These are phyloP conservation scores for Hyaloscypha hepaticicola DNA, from an alignment of 495 filamentous ascomycete species.

Conservation along the genomic window DNA sequence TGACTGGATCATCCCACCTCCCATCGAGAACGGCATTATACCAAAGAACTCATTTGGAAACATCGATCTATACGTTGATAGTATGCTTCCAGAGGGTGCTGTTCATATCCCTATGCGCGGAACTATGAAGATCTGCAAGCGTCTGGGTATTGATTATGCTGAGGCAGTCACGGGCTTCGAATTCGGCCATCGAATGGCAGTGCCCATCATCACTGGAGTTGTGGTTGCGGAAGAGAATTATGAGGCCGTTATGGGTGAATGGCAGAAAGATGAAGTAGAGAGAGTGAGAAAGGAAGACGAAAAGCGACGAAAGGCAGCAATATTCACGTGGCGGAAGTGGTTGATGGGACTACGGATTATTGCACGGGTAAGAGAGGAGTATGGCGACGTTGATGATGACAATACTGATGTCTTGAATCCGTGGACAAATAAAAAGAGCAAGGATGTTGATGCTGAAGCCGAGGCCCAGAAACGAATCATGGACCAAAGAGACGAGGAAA, in stretches of 20 bases:
- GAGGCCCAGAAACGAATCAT: constrained; percentile 24
- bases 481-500: constrained; percentile 41
- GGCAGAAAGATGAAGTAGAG: constrained; percentile 79
- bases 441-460: constrained; percentile 20
- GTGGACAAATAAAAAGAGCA: constrained; percentile 32
- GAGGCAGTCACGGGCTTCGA: constrained; percentile 97
- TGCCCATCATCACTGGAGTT: constrained; percentile 87
- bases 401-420: constrained; percentile 42
- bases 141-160: constrained; percentile 82
- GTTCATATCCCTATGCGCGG: constrained; percentile 79
- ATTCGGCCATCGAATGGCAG: constrained; percentile 88
- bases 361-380: constrained; percentile 75
- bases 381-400: constrained; percentile 54
- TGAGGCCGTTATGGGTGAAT: constrained; percentile 72
- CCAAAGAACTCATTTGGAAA: constrained; percentile 96
- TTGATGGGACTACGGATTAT: constrained; percentile 80
- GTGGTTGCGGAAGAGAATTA: constrained; percentile 82
- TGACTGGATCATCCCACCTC: constrained; percentile 87
- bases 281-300: constrained; percentile 74
- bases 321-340: constrained; percentile 84
- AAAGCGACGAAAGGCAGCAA: constrained; percentile 71
- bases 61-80: constrained; percentile 91
- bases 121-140: constrained; percentile 74
- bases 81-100: constrained; percentile 87
- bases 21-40: constrained; percentile 77